Base-by-base conservation (phyloP, 2,329 filamentous ascomycete species). In the Ophiostoma pallidulum region DNA sequence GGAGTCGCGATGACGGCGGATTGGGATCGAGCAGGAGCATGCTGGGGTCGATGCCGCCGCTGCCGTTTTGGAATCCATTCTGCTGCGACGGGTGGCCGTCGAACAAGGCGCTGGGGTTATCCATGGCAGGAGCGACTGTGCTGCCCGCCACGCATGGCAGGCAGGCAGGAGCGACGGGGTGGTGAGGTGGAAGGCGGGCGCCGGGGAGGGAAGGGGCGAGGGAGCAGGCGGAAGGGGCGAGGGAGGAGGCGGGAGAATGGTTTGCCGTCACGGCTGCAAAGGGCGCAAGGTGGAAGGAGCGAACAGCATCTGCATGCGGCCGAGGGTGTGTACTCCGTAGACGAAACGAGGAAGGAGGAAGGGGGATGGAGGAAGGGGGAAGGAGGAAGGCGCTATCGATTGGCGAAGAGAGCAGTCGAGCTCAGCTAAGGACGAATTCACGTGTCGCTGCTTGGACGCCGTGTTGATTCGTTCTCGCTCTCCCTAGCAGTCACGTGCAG, bases 121-220 rank as follows among this genome's bases (percentile, higher is more conserved):
- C 61, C 62, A 64, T 64, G 51, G 54, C 57, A 54, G 47, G 54
- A 52, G 55, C 52, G 50, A 53, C 43, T 16, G 51, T 14, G 36
- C 31, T 16, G 51, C 40, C 51, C 49, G 47, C 53, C 46, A 53
- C 47, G 54, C 60, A 62, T 62, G 58, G 57, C 56, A 58, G 53
- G 51, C 53, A 44, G 58, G 57, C 56, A 58, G 53, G 51, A 53
- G 46, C 51, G 48, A 47, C 42, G 7, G 39, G 7, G 32, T 20
- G 32, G 9, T 28, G 5, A 5, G 8, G 16, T 9, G 38, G 43
- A 28, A 33, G 32, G 36, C 32, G 40, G 39, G 28, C 14, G 32
- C 42, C 42, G 20, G 19, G 22, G 45, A 26, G 26, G 42, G 48
- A 41, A 47, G 29, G 45, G 24, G 45, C 39, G 26, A 45, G 20